A percentile compares a stretch with the other conserved stretches of the same genome.
These are phyloP conservation scores for Atractiella rhizophila DNA, from an alignment of 768 basidiomycete genomes.

Conservation along the genomic window DNA sequence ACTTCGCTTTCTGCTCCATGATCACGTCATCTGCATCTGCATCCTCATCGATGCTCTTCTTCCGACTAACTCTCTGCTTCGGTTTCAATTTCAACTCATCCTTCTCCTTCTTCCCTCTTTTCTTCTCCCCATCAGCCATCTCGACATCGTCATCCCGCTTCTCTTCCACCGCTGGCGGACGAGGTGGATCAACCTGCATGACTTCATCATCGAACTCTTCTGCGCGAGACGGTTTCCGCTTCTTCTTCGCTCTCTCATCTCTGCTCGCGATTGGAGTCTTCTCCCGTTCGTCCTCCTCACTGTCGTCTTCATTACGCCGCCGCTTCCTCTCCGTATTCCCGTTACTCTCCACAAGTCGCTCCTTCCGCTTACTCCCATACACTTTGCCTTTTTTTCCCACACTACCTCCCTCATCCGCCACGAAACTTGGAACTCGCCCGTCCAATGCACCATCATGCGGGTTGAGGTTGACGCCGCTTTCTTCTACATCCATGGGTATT, in stretches of 20 bases:
- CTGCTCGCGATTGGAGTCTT: not conserved
- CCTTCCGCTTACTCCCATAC: not conserved
- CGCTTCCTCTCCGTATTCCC: not conserved
- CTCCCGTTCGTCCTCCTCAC: not conserved
- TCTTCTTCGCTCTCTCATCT: constrained; percentile 4
- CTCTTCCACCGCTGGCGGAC: not conserved
- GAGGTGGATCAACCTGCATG: not conserved
- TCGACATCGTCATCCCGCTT: constrained; percentile 14
- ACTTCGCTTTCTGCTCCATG: not conserved
- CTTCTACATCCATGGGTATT: not conserved
- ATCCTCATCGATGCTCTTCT: not conserved
- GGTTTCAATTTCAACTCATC: not conserved
- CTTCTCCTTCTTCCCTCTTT: constrained; percentile 5
- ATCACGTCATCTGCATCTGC: not conserved
- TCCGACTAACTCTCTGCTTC: not conserved
- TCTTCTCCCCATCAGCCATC: constrained; percentile 2
- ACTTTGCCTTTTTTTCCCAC: not conserved
- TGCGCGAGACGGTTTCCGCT: not conserved
- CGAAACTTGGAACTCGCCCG: not conserved
- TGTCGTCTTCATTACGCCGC: constrained; percentile 4
- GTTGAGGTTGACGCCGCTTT: not conserved
- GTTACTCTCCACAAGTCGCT: not conserved
- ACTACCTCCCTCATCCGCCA: not conserved
- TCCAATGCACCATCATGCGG: not conserved
- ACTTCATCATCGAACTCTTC: constrained; percentile 1